Conservation (phyloP, 352 stramenopile species). For the Phytophthora constricta region DNA sequence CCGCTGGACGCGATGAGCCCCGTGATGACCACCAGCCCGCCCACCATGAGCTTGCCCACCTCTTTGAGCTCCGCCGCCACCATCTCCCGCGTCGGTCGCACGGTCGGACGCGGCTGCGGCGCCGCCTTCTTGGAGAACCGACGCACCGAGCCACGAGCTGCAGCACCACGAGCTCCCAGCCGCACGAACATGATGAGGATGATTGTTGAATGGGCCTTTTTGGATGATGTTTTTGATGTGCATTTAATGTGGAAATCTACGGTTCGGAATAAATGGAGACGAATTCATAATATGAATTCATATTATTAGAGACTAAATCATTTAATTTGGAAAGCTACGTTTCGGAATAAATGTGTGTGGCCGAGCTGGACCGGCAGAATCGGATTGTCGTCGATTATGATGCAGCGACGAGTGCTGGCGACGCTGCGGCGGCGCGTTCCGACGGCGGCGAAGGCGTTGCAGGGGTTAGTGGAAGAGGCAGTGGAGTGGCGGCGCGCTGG, state of each 20-base stretch:
- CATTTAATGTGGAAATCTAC: neutral
- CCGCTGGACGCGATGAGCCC: constrained; percentile 57
- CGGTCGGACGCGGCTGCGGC: constrained; percentile 15
- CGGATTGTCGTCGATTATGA: constrained; percentile 21
- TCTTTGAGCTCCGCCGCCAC: constrained; percentile 62
- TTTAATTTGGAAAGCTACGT: neutral
- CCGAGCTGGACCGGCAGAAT: constrained; percentile 25
- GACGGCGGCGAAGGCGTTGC: constrained; percentile 4
- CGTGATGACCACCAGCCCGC: constrained; percentile 49
- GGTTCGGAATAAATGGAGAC: neutral
- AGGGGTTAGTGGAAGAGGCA: neutral
- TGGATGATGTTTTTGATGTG: no score
- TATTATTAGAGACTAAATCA: neutral
- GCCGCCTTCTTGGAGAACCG: constrained; percentile 31
- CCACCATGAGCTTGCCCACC: constrained; percentile 69
- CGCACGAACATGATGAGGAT: constrained; percentile 29
- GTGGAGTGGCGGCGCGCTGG: neutral
- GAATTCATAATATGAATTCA: no score
- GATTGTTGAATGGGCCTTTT: neutral
- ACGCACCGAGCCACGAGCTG: neutral
- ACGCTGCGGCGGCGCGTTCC: constrained; percentile 18
- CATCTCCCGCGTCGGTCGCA: constrained; percentile 50
- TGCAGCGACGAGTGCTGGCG: constrained; percentile 22
- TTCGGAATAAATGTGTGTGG: constrained; percentile 6
- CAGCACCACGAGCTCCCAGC: constrained; percentile 18